Percentiles rank a stretch among this genome's conserved stretches.
phyloP scores from a whole-genome alignment of 805 yeast species.

The Wickerhamiella sergipiensis region DNA sequence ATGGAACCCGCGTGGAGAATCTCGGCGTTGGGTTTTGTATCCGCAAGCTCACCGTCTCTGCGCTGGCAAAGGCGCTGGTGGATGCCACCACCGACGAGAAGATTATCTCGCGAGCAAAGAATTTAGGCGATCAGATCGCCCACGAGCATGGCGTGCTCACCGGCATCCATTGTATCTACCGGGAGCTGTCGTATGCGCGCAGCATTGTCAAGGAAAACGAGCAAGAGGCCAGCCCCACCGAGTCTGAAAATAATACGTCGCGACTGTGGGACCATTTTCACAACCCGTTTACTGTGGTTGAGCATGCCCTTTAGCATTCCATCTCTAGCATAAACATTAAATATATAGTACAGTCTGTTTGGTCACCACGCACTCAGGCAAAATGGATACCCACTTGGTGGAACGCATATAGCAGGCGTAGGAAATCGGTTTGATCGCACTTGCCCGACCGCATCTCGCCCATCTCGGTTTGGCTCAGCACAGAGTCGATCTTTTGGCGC shows the following conservation, averaged over 20 bases:
- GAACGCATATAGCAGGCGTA: slow-evolving; percentile 70
- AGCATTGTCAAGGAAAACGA: not conserved
- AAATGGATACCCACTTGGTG: slow-evolving; percentile 96
- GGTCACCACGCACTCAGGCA: slow-evolving; percentile 35
- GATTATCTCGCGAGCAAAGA: slow-evolving; percentile 52
- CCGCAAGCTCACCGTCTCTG: slow-evolving; percentile 49
- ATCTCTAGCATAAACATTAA: not conserved
- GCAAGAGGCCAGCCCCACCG: not conserved
- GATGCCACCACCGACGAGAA: slow-evolving; percentile 54
- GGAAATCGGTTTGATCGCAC: slow-evolving; percentile 88
- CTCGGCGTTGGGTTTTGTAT: slow-evolving; percentile 71
- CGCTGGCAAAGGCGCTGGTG: slow-evolving; percentile 53
- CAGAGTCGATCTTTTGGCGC: slow-evolving; percentile 56
- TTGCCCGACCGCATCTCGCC: slow-evolving; percentile 84
- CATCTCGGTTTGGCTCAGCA: slow-evolving; percentile 65
- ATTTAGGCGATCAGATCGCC: slow-evolving; percentile 47
- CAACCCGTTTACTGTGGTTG: not conserved
- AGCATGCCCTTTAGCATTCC: not conserved
- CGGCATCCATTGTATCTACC: slow-evolving; percentile 69
- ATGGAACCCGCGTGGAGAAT: slow-evolving; percentile 77
- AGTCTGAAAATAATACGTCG: not conserved
- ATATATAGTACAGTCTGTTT: not conserved
- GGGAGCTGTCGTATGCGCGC: slow-evolving; percentile 56
- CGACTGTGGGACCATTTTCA: not conserved
- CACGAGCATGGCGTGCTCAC: slow-evolving; percentile 67